Evolutionary conservation across 2,329 filamentous ascomycete species (phyloP), one percentile per base, ranked within the genome.

Genomic region (Thermothelomyces thermophilus): DNA sequence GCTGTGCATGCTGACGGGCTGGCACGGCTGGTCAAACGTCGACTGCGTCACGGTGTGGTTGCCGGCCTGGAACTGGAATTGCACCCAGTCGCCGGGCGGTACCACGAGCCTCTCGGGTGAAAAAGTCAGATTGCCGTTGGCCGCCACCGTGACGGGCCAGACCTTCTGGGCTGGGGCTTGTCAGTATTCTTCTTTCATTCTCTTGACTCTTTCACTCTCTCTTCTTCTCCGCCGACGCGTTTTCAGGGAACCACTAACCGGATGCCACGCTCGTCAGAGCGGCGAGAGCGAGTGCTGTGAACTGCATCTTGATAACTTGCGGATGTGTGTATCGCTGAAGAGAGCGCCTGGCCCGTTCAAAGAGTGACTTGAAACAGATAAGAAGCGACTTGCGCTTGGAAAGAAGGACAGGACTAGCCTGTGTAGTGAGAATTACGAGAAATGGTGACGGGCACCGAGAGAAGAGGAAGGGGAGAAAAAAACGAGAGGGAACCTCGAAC

Each of bases 11-110:
- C 64, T 61, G 58, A 86, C 77, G 44, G 85, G 84, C 24, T 75
- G 65, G 70, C 86, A 90, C 11, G 85, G 85, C 49, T 76, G 68
- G 60, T 84, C 82, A 61, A 90, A 91, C 60, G 75, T 81, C 41
- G 86, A 87, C 72, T 90, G 85, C 14, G 83, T 86, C 51, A 90
- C 80, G 44, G 86, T 90, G 76, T 91, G 87, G 73, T 90, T 90
- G 59, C 75, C 76, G 8, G 71, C 72, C 55, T 73, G 71, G 71
- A 84, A 85, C 66, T 84, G 79, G 73, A 84, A 85, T 68, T 83
- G 79, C 11, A 85, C 73, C 70, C 80, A 75, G 59, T 77, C 73
- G 56, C 87, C 86, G 2, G 73, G 68, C n/a, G 69, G 64, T 28
- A 82, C 86, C 55, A 71, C 73, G 64, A 91, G 65, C 61, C 76